These are phyloP conservation scores for Talaromyces thailandensis DNA, from an alignment of 495 filamentous ascomycete genomes.

Conservation along the genomic window DNA sequence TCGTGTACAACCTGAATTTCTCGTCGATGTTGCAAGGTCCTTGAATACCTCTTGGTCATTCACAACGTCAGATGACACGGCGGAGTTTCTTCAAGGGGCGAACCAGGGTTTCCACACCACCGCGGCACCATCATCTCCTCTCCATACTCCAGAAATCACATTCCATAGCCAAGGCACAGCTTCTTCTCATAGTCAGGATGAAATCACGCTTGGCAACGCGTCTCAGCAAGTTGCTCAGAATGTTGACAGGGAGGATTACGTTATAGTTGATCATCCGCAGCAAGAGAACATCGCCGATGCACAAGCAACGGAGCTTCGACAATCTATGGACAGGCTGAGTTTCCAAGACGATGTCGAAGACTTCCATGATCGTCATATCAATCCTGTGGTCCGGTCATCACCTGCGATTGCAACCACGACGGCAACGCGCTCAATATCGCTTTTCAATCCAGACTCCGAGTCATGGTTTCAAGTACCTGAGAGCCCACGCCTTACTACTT, in stretches of 20 bases:
- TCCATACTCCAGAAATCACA: background rate
- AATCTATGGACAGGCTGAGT: background rate
- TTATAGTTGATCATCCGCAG: background rate
- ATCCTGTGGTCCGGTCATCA: background rate
- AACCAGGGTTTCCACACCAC: background rate
- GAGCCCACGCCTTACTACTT: background rate
- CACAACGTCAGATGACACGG: background rate
- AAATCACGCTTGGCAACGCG: background rate
- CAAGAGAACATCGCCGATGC: background rate
- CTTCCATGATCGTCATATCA: background rate
- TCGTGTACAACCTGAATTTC: conserved; percentile 4
- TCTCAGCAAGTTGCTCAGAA: background rate
- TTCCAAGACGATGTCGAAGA: background rate
- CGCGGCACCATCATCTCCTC: background rate
- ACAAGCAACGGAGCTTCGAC: background rate
- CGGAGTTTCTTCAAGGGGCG: background rate
- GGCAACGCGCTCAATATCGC: background rate
- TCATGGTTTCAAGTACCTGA: background rate
- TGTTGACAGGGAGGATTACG: background rate
- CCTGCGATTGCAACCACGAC: background rate
- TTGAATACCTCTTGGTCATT: conserved; percentile 15
- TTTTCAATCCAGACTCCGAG: background rate
- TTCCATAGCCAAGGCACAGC: background rate
- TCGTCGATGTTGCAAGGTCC: conserved; percentile 2
- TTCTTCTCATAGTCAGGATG: background rate